phyloP scores from a whole-genome alignment of 805 yeast species.

The Saccharomycopsis lassenensis region DNA sequence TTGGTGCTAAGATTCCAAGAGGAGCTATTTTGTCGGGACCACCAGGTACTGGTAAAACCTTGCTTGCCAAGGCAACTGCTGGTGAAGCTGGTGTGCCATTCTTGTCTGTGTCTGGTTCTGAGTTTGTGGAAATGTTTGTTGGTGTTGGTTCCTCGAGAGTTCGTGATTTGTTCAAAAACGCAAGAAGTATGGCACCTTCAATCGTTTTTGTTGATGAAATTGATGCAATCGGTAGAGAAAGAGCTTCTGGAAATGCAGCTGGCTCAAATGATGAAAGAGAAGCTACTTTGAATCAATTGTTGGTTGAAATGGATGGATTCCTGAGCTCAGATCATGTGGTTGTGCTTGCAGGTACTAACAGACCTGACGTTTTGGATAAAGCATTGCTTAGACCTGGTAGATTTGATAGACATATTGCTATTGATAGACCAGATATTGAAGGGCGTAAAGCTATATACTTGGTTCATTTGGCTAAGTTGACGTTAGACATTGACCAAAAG shows the following conservation, averaged over 20 bases:
- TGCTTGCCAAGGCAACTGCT: conserved; percentile 89
- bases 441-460: conserved; percentile 81
- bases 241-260: conserved; percentile 56
- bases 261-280: conserved; percentile 92
- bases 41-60: conserved; percentile 95
- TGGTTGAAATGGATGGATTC: conserved; percentile 96
- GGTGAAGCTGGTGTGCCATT: conserved; percentile 96
- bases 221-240: conserved; percentile 88
- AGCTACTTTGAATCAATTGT: conserved; percentile 79
- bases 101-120: conserved; percentile 85
- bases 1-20: conserved; percentile 91
- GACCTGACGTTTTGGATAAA: conserved; percentile 83
- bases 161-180: conserved; percentile 82
- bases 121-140: conserved; percentile 93
- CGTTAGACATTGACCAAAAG: conserved; percentile 32
- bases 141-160: conserved; percentile 96
- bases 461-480: conserved; percentile 63
- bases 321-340: conserved; percentile 82
- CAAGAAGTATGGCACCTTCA: conserved; percentile 82
- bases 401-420: conserved; percentile 79
- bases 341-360: conserved; percentile 89
- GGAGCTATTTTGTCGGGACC: conserved; percentile 94
- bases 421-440: conserved; percentile 80
- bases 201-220: conserved; percentile 90
- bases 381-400: conserved; percentile 92